Percentiles rank a stretch among this genome's conserved stretches.
Conservation (phyloP, 2,329 filamentous ascomycete genomes). For the Talaromyces rugulosus region DNA sequence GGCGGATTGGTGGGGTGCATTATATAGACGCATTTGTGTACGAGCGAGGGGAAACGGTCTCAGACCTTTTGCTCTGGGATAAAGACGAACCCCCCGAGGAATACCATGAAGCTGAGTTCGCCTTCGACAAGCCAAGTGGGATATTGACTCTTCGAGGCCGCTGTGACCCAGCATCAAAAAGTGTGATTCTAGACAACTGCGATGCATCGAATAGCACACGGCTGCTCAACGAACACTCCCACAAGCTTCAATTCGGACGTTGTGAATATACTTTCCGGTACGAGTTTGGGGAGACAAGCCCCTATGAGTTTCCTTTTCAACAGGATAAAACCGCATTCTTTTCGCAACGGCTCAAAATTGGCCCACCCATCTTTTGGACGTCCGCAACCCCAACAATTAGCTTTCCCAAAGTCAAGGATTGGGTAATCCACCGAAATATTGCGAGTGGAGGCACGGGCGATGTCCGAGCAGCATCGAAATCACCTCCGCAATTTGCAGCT, state of each 20-base stretch:
- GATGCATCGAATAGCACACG: background rate
- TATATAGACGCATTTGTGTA: background rate
- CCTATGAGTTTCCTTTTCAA: background rate
- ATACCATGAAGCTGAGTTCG: background rate
- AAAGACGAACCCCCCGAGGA: background rate
- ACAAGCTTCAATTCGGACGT: background rate
- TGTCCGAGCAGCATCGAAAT: background rate
- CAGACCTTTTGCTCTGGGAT: background rate
- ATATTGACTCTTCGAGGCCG: background rate
- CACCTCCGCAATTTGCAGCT: background rate
- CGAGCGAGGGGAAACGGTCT: background rate
- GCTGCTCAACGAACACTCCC: background rate
- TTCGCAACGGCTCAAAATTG: background rate
- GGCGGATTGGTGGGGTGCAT: background rate
- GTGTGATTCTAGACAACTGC: background rate
- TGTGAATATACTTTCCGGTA: background rate
- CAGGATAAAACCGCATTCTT: background rate
- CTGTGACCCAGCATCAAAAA: background rate
- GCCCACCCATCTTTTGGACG: background rate
- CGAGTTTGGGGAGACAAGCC: background rate
- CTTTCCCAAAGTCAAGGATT: background rate
- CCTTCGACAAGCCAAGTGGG: background rate
- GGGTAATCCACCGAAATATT: background rate
- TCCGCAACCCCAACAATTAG: background rate
- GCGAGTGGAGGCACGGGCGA: background rate